Evolutionary conservation across 345 rosid genomes (phyloP).

Genomic region (Kandelia obovata): DNA sequence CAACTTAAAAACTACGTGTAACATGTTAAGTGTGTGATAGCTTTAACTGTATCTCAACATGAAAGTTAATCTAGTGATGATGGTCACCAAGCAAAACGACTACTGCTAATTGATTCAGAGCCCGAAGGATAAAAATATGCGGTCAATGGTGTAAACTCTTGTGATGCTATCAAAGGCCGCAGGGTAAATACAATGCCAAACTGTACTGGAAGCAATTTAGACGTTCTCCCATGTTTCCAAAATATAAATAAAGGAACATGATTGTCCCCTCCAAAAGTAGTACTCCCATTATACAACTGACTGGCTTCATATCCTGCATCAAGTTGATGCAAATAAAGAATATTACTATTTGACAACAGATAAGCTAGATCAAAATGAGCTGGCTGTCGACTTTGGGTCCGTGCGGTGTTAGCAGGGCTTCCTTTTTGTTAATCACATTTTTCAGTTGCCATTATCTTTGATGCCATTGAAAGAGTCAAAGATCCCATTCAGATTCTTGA

Average conservation of each 20-base stretch:
- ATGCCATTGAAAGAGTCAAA: conserved; percentile 32
- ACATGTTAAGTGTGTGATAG: too few relatives aligned
- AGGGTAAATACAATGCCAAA: too few relatives aligned
- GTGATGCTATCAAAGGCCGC: too few relatives aligned
- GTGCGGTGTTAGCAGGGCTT: conserved; percentile 6
- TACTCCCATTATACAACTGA: conserved; percentile 8
- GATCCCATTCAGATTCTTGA: conserved; percentile 42
- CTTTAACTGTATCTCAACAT: too few relatives aligned
- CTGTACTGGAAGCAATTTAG: too few relatives aligned
- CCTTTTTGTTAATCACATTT: conserved; percentile 16
- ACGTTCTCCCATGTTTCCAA: too few relatives aligned
- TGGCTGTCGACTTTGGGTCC: conserved; percentile 13
- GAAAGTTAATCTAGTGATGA: too few relatives aligned
- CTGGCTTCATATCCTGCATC: conserved; percentile 35
- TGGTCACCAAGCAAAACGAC: too few relatives aligned
- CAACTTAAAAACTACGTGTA: too few relatives aligned
- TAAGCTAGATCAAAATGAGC: conserved; percentile 17
- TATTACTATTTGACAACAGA: conserved; percentile 12
- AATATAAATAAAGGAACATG: neutral
- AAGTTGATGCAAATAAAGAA: conserved; percentile 41
- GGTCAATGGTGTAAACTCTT: too few relatives aligned
- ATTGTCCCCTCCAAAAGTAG: conserved; percentile 24
- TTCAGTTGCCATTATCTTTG: conserved; percentile 33
- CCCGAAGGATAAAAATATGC: too few relatives aligned
- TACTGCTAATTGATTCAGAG: too few relatives aligned